Evolutionary conservation across 1,284 basidiomycete genomes (phyloP), one percentile per base, ranked within the genome.

Genomic region (Mrakiaceae sp.): DNA sequence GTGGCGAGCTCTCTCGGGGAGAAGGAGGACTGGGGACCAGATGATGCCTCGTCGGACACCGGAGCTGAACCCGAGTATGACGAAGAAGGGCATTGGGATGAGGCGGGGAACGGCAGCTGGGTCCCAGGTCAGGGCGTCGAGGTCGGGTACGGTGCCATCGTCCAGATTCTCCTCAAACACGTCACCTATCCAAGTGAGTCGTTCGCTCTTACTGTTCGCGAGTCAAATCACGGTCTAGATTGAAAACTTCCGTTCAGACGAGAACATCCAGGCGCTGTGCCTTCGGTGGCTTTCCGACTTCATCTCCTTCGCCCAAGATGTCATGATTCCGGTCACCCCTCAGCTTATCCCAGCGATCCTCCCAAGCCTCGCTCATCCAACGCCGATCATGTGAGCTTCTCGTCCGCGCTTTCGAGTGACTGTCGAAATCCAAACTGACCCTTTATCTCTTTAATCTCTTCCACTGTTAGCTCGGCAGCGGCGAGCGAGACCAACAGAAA

Each of bases 251-350:
- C 2, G 2, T 3, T 7, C 62, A 92, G 91, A 93, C 71, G 90
- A 92, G 73, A 87, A 91, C 27, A 90, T 93, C 69, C 88, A 93
- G 72, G 89, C 87, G 0, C 90, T 87, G 0, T 87, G 88, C 43
- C 81, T 98, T 48, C 82, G 85, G 69, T 99, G 96, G 96, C 81
- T 99, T 46, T 84, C 90, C 16, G 91, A 94, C 68, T 93, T 98
- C 75, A 78, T 98, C 16, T 82, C 81, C 54, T 92, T 97, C 70
- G 87, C 87, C 5, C 86, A 89, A 68, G 88, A 91, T 71, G 90
- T 96, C 60, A 89, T 98, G 78, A 84, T 98, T 40, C 89, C 91
- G 2, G 97, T 97, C 72, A 94, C 93, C 0, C 93, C 96, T 1
- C 84, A 89, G 48, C 84, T 98, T 52, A 88, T 98, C 57, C 87